These are phyloP conservation scores for Dioszegia aurantiaca DNA, from an alignment of 768 basidiomycete species.

Conservation along the genomic window DNA sequence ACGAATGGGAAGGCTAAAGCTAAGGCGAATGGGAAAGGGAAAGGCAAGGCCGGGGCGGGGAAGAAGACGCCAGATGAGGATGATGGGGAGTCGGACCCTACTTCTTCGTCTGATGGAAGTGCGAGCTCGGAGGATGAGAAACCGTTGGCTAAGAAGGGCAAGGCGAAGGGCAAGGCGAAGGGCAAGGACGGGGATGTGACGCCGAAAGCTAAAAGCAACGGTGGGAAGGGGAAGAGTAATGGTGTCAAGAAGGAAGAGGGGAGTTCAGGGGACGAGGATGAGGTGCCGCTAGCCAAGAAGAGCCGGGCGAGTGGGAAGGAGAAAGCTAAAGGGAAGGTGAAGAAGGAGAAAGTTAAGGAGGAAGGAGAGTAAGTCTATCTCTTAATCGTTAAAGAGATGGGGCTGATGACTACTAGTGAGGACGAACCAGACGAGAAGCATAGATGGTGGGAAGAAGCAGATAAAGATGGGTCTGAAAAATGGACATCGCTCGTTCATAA, in stretches of 20 bases:
- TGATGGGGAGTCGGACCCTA: conserved; percentile 45
- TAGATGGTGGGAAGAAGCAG: conserved; percentile 68
- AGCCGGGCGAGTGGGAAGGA: conserved; percentile 21
- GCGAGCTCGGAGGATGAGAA: conserved; percentile 37
- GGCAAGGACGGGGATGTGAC: conserved; percentile 53
- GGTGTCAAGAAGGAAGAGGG: conserved; percentile 54
- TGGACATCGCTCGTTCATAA: conserved; percentile 95
- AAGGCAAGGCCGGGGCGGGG: conserved; percentile 29
- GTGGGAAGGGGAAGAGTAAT: conserved; percentile 31
- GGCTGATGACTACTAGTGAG: conserved; percentile 55
- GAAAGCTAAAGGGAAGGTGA: conserved; percentile 25
- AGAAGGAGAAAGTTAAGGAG: conserved; percentile 54
- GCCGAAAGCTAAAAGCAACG: conserved; percentile 48
- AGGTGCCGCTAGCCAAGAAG: conserved; percentile 52
- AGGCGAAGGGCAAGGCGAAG: conserved; percentile 32
- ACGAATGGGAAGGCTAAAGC: background rate
- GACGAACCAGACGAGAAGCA: conserved; percentile 69
- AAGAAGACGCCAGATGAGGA: conserved; percentile 29
- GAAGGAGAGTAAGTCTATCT: conserved; percentile 57
- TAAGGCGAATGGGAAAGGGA: conserved; percentile 2
- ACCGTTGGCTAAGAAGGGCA: conserved; percentile 55
- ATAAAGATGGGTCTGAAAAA: conserved; percentile 70
- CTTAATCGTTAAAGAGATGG: conserved; percentile 50
- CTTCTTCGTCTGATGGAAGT: conserved; percentile 29
- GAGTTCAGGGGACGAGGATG: conserved; percentile 55